Conservation (phyloP, 192 early-diverging fungal species). For the Coemansia sp. region DNA sequence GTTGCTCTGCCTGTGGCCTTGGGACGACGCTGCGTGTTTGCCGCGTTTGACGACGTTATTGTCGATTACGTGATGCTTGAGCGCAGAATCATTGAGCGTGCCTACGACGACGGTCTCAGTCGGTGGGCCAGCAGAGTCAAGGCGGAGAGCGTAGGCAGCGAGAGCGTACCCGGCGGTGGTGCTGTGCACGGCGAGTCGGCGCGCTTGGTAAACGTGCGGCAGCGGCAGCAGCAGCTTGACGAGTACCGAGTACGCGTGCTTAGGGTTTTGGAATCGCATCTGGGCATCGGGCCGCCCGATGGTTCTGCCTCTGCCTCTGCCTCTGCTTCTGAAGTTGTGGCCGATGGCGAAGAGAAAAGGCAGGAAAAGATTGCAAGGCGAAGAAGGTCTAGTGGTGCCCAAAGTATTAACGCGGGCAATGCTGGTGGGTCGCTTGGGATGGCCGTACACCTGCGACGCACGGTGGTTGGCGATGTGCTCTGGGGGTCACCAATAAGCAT, state of each 20-base stretch:
- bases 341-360: neutral
- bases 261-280: slow-evolving; percentile 16
- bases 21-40: slow-evolving; percentile 38
- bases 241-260: slow-evolving; percentile 39
- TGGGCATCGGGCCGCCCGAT: slow-evolving; percentile 8
- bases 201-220: slow-evolving; percentile 22
- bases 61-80: slow-evolving; percentile 39
- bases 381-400: neutral
- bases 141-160: neutral
- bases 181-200: slow-evolving; percentile 7
- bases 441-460: slow-evolving; percentile 7
- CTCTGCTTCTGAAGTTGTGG: too few relatives aligned
- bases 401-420: neutral
- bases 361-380: too few relatives aligned
- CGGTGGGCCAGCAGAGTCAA: slow-evolving; percentile 20
- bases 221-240: slow-evolving; percentile 40
- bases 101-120: slow-evolving; percentile 21
- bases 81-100: slow-evolving; percentile 31
- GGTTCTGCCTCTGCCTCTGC: neutral
- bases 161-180: neutral
- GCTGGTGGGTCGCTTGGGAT: neutral
- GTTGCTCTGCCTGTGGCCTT: slow-evolving; percentile 14
- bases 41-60: slow-evolving; percentile 34
- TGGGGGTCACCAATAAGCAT: slow-evolving; percentile 49
- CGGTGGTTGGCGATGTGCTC: slow-evolving; percentile 36